phyloP scores from a whole-genome alignment of 2,329 filamentous ascomycete species.

The Stagonosporopsis cucurbitacearum region DNA sequence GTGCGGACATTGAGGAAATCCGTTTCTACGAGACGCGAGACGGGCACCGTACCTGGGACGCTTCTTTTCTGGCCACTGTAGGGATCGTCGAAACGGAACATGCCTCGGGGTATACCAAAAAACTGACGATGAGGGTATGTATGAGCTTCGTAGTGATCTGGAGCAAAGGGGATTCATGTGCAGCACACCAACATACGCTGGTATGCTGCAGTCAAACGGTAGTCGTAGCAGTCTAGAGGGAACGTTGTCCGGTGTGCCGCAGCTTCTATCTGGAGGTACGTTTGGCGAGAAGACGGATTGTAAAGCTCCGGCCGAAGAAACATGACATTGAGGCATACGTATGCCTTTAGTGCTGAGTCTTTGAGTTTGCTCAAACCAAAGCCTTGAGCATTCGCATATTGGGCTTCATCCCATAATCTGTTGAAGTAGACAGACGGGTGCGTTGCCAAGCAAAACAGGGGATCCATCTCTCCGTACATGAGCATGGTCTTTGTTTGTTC shows the following conservation, averaged over 20 bases:
- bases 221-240: background rate
- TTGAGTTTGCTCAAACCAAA: background rate
- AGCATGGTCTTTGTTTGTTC: conserved; percentile 1
- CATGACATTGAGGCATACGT: conserved; percentile 1
- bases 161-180: background rate
- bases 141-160: background rate
- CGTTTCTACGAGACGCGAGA: background rate
- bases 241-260: background rate
- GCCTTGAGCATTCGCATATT: background rate
- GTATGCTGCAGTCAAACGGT: background rate
- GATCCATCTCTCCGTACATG: background rate
- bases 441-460: background rate
- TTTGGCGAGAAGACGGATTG: background rate
- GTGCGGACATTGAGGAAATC: background rate
- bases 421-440: background rate
- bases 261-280: background rate
- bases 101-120: background rate
- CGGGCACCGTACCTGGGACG: background rate
- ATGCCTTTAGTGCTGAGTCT: background rate
- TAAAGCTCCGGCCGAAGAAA: background rate
- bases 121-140: conserved; percentile 3
- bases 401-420: background rate
- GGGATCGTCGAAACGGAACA: background rate
- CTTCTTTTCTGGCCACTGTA: background rate
- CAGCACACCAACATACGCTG: conserved; percentile 1